These are phyloP conservation scores for Prunus kanzakura DNA, from an alignment of 306 rosid species.

Conservation along the genomic window DNA sequence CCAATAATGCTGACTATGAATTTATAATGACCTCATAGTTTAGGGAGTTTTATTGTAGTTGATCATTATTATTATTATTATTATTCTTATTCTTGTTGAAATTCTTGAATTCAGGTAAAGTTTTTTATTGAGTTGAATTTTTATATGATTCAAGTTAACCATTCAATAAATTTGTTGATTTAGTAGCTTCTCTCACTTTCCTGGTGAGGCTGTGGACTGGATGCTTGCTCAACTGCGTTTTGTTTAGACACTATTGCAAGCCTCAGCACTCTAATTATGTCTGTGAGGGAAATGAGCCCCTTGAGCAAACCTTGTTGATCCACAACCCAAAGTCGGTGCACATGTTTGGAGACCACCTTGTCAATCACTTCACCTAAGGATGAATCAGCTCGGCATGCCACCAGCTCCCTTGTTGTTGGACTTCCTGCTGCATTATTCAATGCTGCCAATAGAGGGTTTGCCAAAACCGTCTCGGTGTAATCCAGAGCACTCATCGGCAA, in stretches of 20 bases:
- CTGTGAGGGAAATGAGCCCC: slow-evolving; percentile 71
- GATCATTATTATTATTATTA: too few species aligned
- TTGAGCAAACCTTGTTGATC: slow-evolving; percentile 62
- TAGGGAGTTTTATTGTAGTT: too few species aligned
- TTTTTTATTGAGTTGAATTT: too few species aligned
- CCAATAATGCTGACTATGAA: too few species aligned
- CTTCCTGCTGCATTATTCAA: background rate
- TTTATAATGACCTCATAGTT: too few species aligned
- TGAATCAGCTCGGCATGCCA: slow-evolving; percentile 51
- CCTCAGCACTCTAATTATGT: slow-evolving; percentile 63
- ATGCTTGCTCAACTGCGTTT: background rate
- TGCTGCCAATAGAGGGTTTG: slow-evolving; percentile 34
- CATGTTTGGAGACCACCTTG: slow-evolving; percentile 58
- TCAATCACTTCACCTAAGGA: slow-evolving; percentile 49
- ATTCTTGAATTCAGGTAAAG: too few species aligned
- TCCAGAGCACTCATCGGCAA: slow-evolving; percentile 53
- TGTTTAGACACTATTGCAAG: slow-evolving; percentile 29
- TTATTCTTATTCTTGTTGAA: too few species aligned
- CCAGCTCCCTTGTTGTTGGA: slow-evolving; percentile 40
- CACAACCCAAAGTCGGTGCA: slow-evolving; percentile 84
- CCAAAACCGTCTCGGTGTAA: slow-evolving; percentile 44
- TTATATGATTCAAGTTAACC: too few species aligned
- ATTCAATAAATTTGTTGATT: too few species aligned
- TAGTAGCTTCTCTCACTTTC: too few species aligned
- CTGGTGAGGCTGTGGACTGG: too few species aligned